Conservation (phyloP, 2,329 filamentous ascomycete genomes). For the Hypoxylon rubiginosum region DNA sequence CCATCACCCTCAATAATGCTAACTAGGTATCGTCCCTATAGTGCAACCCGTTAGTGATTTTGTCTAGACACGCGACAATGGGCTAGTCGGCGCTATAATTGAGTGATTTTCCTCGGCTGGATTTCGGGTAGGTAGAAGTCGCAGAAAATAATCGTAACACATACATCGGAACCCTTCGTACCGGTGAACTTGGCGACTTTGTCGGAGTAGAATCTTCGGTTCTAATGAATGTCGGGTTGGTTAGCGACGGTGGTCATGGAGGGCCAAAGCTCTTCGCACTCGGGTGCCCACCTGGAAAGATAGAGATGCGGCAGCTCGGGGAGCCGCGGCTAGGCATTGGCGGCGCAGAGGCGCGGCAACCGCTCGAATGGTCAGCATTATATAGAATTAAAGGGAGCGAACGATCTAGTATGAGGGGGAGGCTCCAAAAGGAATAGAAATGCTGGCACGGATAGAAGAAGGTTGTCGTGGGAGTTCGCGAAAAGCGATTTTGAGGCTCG, state of each 20-base stretch:
- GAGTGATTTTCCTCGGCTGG: constrained; percentile 58
- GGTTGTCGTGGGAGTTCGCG: constrained; percentile 41
- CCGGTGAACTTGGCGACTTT: constrained; percentile 93
- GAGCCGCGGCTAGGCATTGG: constrained; percentile 81
- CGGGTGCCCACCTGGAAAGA: constrained; percentile 68
- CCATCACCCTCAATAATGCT: constrained; percentile 99
- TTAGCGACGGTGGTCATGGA: constrained; percentile 46
- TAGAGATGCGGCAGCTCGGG: constrained; percentile 65
- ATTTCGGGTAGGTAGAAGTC: constrained; percentile 37
- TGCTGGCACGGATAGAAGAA: constrained; percentile 34
- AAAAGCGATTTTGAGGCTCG: constrained; percentile 44
- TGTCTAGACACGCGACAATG: constrained; percentile 9
- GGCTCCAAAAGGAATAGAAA: constrained; percentile 29
- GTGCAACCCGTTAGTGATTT: constrained; percentile 41
- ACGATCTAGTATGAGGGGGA: constrained; percentile 2
- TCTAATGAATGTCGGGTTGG: constrained; percentile 53
- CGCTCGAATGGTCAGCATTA: constrained; percentile 86
- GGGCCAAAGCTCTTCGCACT: constrained; percentile 4
- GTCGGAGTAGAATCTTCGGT: constrained; percentile 72
- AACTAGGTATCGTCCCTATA: constrained; percentile 92
- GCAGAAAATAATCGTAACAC: constrained; percentile 53
- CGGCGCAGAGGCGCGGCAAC: constrained; percentile 80
- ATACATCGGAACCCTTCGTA: constrained; percentile 87
- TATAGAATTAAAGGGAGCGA: constrained; percentile 56
- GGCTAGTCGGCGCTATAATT: constrained; percentile 41